phyloP scores from a whole-genome alignment of 1,139 yeast species.

The Candida buenavistaensis region DNA sequence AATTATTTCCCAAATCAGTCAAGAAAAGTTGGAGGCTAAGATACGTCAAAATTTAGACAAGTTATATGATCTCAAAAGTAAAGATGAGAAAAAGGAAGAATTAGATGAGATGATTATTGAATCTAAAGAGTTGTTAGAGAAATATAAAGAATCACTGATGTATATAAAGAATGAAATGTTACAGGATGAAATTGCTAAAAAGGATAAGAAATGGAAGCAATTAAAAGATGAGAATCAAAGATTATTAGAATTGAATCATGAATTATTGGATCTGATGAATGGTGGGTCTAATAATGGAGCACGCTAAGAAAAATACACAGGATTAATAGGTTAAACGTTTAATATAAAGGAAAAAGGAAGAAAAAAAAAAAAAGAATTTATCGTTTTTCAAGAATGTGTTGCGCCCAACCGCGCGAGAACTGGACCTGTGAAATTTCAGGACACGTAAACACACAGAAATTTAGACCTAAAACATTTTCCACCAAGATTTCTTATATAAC shows the following conservation, averaged over 20 bases:
- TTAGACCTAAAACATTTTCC: no score
- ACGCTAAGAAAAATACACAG: no score
- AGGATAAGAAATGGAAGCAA: slow-evolving; percentile 24
- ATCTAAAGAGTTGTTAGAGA: slow-evolving; percentile 8
- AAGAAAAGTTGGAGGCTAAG: slow-evolving; percentile 23
- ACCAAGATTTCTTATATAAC: no score
- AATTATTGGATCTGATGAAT: slow-evolving; percentile 21
- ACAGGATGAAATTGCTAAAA: slow-evolving; percentile 26
- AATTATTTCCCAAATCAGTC: slow-evolving; percentile 25
- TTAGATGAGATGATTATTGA: slow-evolving; percentile 5
- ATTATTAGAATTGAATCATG: slow-evolving; percentile 36
- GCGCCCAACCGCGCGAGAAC: no score
- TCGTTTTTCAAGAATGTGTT: no score
- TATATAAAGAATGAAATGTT: slow-evolving; percentile 20
- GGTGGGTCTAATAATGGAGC: slow-evolving; percentile 1
- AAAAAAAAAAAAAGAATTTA: no score
- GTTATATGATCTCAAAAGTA: slow-evolving; percentile 1
- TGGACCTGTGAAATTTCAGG: no score
- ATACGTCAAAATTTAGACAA: slow-evolving; percentile 10
- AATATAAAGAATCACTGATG: slow-evolving; percentile 16
- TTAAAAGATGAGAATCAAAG: slow-evolving; percentile 31
- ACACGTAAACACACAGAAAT: no score
- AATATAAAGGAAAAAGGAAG: no score
- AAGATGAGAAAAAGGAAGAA: slow-evolving; percentile 1
- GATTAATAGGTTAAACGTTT: no score